These are phyloP conservation scores for Endocalyx cinctus DNA, from an alignment of 2,329 filamentous ascomycete genomes.

Conservation along the genomic window DNA sequence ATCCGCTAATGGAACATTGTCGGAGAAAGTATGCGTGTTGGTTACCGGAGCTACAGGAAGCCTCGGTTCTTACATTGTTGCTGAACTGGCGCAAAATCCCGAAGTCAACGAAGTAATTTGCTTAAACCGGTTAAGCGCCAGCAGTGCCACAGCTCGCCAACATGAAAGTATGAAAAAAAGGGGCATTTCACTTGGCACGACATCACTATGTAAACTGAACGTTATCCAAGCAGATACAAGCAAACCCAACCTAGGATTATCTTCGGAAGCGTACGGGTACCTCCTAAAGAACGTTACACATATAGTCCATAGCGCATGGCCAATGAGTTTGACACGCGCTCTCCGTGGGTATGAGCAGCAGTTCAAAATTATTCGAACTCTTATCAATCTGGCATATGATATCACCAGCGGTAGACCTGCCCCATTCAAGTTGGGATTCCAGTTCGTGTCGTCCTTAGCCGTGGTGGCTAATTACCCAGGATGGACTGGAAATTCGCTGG, in stretches of 20 bases:
- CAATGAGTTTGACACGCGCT: constrained; percentile 38
- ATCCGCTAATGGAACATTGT: too few relatives aligned
- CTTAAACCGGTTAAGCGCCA: constrained; percentile 39
- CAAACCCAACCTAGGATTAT: constrained; percentile 39
- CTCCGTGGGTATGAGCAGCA: constrained; percentile 37
- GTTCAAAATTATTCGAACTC: constrained; percentile 39
- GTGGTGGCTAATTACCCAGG: constrained; percentile 29
- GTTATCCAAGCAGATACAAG: constrained; percentile 16
- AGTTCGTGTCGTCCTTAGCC: constrained; percentile 39
- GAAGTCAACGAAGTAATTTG: constrained; percentile 33
- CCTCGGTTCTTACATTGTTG: constrained; percentile 32
- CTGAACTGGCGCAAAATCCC: constrained; percentile 18
- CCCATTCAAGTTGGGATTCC: constrained; percentile 28
- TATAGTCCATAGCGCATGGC: constrained; percentile 49
- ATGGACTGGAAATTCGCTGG: constrained; percentile 17
- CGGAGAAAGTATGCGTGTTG: constrained; percentile 20
- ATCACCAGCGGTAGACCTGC: constrained; percentile 14
- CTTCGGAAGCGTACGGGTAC: constrained; percentile 27
- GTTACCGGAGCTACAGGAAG: constrained; percentile 36
- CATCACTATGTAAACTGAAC: constrained; percentile 35
- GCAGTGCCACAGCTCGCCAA: too few relatives aligned
- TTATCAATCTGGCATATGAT: constrained; percentile 40
- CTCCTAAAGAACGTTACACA: constrained; percentile 40
- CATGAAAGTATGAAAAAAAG: constrained; percentile 11
- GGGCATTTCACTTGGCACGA: constrained; percentile 24